Evolutionary conservation across 176 grass and related monocot genomes (phyloP).

Genomic region (Tillandsia leiboldiana): DNA sequence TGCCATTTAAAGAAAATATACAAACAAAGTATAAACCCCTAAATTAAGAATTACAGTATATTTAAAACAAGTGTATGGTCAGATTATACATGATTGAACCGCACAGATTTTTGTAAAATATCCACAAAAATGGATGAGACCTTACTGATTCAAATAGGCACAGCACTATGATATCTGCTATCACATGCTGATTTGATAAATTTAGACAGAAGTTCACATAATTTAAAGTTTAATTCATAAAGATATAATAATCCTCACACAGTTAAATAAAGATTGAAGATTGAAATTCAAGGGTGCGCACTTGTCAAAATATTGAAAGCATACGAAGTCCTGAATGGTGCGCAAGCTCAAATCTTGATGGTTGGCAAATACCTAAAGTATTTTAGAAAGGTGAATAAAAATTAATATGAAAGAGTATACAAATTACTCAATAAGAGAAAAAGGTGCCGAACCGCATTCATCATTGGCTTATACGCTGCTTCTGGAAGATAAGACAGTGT

Average conservation of each 20-base stretch:
- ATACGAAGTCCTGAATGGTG: constrained; percentile 45
- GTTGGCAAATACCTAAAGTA: constrained; percentile 57
- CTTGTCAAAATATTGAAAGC: constrained; percentile 76
- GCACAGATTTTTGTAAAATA: background rate
- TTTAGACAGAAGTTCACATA: too few species aligned
- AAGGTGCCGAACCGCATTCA: constrained; percentile 34
- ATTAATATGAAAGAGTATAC: background rate
- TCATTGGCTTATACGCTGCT: constrained; percentile 40
- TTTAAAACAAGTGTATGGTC: background rate
- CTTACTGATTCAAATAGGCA: too few species aligned
- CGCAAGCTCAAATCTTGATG: constrained; percentile 34
- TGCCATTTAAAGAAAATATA: background rate
- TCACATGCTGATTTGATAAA: too few species aligned
- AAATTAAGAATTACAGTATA: background rate
- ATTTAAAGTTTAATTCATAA: too few species aligned
- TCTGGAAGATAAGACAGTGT: constrained; percentile 78
- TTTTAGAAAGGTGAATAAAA: constrained; percentile 16
- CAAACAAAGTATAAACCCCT: background rate
- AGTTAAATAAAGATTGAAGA: background rate
- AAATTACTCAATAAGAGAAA: constrained; percentile 6
- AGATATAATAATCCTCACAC: too few species aligned
- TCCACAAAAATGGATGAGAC: too few species aligned
- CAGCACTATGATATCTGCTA: too few species aligned
- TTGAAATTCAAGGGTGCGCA: constrained; percentile 13
- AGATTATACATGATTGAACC: background rate